phyloP scores from a whole-genome alignment of 139 green algal genomes.

The Gonium pectorale region DNA sequence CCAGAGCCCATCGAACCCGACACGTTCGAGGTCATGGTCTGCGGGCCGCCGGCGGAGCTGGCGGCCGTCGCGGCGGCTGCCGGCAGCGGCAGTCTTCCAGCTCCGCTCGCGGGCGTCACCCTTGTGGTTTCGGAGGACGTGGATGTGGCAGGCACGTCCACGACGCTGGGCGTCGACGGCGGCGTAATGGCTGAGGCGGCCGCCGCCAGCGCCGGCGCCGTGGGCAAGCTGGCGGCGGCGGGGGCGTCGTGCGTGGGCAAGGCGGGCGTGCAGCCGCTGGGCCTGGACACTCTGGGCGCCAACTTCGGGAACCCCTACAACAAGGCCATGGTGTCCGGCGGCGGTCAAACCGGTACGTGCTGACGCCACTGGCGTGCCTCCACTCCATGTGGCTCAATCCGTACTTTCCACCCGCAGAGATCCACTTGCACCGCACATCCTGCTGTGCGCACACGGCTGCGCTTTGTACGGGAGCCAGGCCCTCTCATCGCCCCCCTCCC shows the following conservation, averaged over 20 bases:
- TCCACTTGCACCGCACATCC: too few relatives aligned
- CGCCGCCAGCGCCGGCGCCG: background rate
- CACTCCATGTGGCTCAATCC: background rate
- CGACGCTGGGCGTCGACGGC: conserved; percentile 29
- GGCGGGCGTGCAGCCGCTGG: conserved; percentile 38
- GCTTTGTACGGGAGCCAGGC: too few relatives aligned
- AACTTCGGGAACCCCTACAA: conserved; percentile 58
- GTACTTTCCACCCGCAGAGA: background rate
- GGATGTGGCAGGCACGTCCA: conserved; percentile 38
- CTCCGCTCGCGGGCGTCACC: conserved; percentile 14
- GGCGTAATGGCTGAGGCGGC: background rate
- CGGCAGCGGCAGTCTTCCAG: background rate
- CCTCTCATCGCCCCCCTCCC: too few relatives aligned
- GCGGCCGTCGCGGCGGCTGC: background rate
- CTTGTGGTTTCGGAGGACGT: conserved; percentile 59
- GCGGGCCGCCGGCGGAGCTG: background rate
- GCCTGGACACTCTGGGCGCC: conserved; percentile 46
- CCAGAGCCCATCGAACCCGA: conserved; percentile 40
- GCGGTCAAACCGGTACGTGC: conserved; percentile 49
- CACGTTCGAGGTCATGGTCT: conserved; percentile 7
- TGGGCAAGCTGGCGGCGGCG: conserved; percentile 8
- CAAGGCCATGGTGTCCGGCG: conserved; percentile 42
- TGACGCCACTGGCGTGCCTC: background rate
- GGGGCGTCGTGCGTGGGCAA: conserved; percentile 54
- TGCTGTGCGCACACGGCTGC: too few relatives aligned